Conservation (phyloP, 805 yeast genomes). For the Brettanomyces sp. region DNA sequence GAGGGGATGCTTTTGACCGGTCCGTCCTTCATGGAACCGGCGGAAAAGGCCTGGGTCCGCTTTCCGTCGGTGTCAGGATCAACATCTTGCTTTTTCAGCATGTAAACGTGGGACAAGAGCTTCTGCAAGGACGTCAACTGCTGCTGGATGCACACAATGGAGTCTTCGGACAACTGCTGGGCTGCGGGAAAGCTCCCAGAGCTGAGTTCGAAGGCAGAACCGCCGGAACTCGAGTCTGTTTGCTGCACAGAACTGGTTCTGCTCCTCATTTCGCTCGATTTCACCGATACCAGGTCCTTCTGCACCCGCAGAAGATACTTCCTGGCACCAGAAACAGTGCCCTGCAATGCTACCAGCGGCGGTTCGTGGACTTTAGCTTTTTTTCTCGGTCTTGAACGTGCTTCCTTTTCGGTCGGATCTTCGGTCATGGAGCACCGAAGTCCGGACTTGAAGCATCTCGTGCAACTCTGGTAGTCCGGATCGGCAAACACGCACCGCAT, state of each 20-base stretch:
- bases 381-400: slow-evolving; percentile 27
- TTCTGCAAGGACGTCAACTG: slow-evolving; percentile 23
- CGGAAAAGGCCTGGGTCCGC: slow-evolving; percentile 9
- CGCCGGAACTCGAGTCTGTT: not conserved
- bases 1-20: slow-evolving; percentile 23
- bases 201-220: not conserved
- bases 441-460: slow-evolving; percentile 34
- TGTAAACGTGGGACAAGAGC: slow-evolving; percentile 19
- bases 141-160: not conserved
- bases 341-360: slow-evolving; percentile 19
- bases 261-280: not conserved
- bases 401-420: slow-evolving; percentile 39
- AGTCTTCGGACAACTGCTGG: not conserved
- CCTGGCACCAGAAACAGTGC: slow-evolving; percentile 18
- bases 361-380: slow-evolving; percentile 18
- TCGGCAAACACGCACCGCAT: slow-evolving; percentile 44
- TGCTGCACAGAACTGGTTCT: not conserved
- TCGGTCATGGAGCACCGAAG: slow-evolving; percentile 39
- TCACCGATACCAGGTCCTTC: not conserved
- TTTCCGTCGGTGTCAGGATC: not conserved
- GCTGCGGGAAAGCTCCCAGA: not conserved
- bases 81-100: slow-evolving; percentile 1
- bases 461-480: slow-evolving; percentile 34
- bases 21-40: slow-evolving; percentile 28
- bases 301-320: slow-evolving; percentile 17